Percentiles rank a stretch among this genome's conserved stretches.
Conservation (phyloP, 2,329 filamentous ascomycete species). For the Stagonosporopsis rhizophila region DNA sequence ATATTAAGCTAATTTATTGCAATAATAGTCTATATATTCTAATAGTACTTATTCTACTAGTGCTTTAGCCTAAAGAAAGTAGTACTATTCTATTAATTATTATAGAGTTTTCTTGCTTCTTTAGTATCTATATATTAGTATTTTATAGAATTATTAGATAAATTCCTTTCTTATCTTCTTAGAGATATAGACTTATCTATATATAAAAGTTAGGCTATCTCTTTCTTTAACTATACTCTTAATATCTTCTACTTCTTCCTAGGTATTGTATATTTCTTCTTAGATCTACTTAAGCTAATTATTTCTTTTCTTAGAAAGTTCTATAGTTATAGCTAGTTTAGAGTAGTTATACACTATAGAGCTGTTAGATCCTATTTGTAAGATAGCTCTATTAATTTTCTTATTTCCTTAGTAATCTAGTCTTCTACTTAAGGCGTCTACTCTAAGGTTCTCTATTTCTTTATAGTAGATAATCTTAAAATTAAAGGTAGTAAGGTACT, state of each 20-base stretch:
- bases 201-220: background rate
- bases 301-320: background rate
- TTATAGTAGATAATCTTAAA: conserved; percentile 14
- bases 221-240: background rate
- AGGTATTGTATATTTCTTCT: background rate
- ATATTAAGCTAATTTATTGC: background rate
- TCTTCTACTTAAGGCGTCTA: background rate
- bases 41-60: background rate
- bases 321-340: background rate
- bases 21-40: background rate
- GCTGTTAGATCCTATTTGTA: background rate
- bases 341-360: background rate
- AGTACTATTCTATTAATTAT: background rate
- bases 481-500: conserved; percentile 6
- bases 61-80: background rate
- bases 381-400: background rate
- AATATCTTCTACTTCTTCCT: background rate
- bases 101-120: background rate
- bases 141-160: background rate
- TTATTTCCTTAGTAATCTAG: background rate
- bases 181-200: background rate
- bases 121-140: background rate
- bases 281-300: no score
- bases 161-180: background rate
- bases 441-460: conserved; percentile 5